Percentiles rank a stretch among this genome's conserved stretches.
phyloP scores from a whole-genome alignment of 495 filamentous ascomycete genomes.

The Collariella sp. region DNA sequence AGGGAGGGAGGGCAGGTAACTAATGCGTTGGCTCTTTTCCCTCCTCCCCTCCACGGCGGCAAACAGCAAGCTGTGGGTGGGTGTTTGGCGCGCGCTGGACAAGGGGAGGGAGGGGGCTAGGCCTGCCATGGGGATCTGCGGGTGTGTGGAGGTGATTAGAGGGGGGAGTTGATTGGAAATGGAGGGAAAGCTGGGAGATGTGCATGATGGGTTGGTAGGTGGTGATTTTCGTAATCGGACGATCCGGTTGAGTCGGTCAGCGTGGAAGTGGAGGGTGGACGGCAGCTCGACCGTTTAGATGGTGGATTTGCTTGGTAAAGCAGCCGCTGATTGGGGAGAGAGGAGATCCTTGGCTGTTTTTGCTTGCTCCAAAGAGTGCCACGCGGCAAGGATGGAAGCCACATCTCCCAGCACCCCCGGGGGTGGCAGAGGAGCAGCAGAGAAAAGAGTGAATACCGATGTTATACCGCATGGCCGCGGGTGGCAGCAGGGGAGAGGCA shows the following conservation, averaged over 20 bases:
- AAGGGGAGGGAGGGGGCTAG: not conserved
- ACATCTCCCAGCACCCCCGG: no score
- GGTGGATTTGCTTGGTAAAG: not conserved
- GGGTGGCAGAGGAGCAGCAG: no score
- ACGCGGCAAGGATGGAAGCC: no score
- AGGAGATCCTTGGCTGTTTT: no score
- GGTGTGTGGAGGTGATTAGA: not conserved
- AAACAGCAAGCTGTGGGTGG: not conserved
- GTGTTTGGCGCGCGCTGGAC: not conserved
- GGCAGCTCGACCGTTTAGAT: conserved; percentile 2
- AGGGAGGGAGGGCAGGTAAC: no score
- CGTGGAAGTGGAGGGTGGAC: not conserved
- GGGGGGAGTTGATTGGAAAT: not conserved
- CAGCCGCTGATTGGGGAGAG: not conserved
- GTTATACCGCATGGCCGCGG: not conserved
- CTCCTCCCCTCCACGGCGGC: not conserved
- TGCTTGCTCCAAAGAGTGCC: no score
- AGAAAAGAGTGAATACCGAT: not conserved
- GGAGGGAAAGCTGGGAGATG: not conserved
- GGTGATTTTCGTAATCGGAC: not conserved
- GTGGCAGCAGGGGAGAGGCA: not conserved
- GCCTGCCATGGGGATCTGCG: not conserved
- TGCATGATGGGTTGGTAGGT: not conserved
- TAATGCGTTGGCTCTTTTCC: no score
- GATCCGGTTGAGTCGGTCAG: not conserved